Evolutionary conservation across 2,329 filamentous ascomycete species (phyloP).

Genomic region (Geoglossum cookeanum): DNA sequence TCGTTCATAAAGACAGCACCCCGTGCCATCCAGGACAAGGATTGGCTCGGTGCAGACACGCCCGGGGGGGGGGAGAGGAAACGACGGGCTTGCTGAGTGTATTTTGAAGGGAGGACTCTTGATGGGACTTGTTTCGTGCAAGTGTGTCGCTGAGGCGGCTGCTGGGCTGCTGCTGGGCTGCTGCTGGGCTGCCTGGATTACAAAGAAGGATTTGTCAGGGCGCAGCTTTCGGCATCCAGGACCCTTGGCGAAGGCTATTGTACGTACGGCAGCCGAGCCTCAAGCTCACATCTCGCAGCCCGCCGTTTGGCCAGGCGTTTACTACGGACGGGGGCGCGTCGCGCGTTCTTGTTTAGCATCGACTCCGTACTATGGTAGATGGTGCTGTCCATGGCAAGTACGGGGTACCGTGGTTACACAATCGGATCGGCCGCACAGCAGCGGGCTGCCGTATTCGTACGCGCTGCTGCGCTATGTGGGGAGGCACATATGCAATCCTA

Average conservation of each 20-base stretch:
- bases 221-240: not conserved
- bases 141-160: no score
- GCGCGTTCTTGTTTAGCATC: not conserved
- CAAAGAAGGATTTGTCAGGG: not conserved
- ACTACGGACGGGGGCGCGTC: no score
- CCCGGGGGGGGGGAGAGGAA: no score
- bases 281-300: not conserved
- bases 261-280: not conserved
- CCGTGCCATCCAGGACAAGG: not conserved
- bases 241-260: not conserved
- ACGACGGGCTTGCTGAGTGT: not conserved
- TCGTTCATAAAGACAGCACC: not conserved
- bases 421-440: not conserved
- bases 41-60: not conserved
- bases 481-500: no score
- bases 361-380: no score
- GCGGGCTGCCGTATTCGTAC: no score
- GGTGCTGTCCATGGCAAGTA: no score
- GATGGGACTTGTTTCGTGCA: not conserved
- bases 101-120: not conserved
- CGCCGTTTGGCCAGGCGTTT: no score
- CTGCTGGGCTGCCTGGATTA: not conserved
- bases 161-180: no score
- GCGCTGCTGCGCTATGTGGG: no score
- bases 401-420: not conserved